A percentile compares a stretch with the other conserved stretches of the same genome.
These are phyloP conservation scores for Purshia tridentata DNA, from an alignment of 306 rosid species.

Conservation along the genomic window DNA sequence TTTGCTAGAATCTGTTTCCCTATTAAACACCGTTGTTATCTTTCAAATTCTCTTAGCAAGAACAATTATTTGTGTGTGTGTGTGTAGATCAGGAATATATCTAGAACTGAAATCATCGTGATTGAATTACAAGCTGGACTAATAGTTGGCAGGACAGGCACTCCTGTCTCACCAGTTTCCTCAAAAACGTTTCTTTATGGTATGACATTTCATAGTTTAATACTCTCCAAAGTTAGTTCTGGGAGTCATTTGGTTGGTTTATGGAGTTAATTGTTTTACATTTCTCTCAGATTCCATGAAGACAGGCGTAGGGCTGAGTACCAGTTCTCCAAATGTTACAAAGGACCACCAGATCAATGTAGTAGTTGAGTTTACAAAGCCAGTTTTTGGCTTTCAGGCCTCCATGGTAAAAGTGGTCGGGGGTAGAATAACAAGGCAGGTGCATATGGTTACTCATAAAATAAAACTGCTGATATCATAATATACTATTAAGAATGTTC, in stretches of 20 bases:
- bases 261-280: slow-evolving; percentile 12
- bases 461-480: slow-evolving; percentile 19
- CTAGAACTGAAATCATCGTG: slow-evolving; percentile 43
- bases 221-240: slow-evolving; percentile 1
- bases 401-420: slow-evolving; percentile 49
- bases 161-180: slow-evolving; percentile 53
- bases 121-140: slow-evolving; percentile 40
- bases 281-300: slow-evolving; percentile 39
- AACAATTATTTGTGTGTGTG: neutral
- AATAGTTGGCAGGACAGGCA: slow-evolving; percentile 49
- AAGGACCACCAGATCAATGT: slow-evolving; percentile 45
- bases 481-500: neutral
- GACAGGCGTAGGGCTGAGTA: slow-evolving; percentile 50
- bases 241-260: slow-evolving; percentile 3
- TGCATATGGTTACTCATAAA: slow-evolving; percentile 27
- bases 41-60: neutral
- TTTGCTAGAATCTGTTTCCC: neutral
- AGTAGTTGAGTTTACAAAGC: slow-evolving; percentile 65
- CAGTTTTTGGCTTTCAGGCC: slow-evolving; percentile 63
- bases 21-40: neutral
- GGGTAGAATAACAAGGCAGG: slow-evolving; percentile 66
- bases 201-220: slow-evolving; percentile 17
- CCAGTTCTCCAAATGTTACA: slow-evolving; percentile 44
- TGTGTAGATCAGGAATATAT: slow-evolving; percentile 46
- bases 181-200: slow-evolving; percentile 61